Base-by-base conservation (phyloP, 2,329 filamentous ascomycete genomes). In the Lachnellula hyalina region DNA sequence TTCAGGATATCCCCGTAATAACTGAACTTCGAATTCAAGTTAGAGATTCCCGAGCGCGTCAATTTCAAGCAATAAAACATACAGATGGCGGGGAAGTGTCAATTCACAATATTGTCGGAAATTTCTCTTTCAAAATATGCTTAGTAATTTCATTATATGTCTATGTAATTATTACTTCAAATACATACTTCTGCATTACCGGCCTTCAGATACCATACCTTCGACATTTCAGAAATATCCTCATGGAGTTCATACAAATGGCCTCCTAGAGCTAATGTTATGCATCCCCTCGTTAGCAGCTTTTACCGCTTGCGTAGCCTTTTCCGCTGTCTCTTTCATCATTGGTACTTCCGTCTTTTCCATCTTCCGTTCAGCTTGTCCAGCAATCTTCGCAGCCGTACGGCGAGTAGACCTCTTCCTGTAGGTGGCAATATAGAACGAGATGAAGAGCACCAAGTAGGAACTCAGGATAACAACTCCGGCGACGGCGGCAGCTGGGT, bases 371-470 rank as follows among this genome's bases (percentile, higher is more conserved):
- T 54, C 53, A 17, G 59, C 59, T 19, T 56, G 44, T 34, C 54
- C 49, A 21, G 61, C 59, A 15, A 54, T 46, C 75, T 75, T 64
- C 72, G 70, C 60, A 71, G 73, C 55, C 71, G 74, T 71, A 52
- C 72, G 71, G 40, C 68, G 51, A 58, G 49, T 57, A 9, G 49
- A 52, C 47, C 54, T 55, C 47, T 65, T 62, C 44, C 55, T 60
- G 52, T 67, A 67, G 7, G 65, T 67, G 1, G 62, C 57, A 32
- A 65, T 54, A 46, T 67, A 67, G 54, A 66, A 67, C 1, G 54
- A 62, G 48, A 67, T 61, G 48, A 67, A 66, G 15, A 66, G 58
- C 4, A 65, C 55, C 34, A 67, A 49, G 46, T 67, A 66, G 2
- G 62, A 65, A 21, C 51, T 60, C n/a, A 67, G 14, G 34, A 66